Conservation (phyloP, 2,329 filamentous ascomycete genomes). For the Botrytis medusae region DNA sequence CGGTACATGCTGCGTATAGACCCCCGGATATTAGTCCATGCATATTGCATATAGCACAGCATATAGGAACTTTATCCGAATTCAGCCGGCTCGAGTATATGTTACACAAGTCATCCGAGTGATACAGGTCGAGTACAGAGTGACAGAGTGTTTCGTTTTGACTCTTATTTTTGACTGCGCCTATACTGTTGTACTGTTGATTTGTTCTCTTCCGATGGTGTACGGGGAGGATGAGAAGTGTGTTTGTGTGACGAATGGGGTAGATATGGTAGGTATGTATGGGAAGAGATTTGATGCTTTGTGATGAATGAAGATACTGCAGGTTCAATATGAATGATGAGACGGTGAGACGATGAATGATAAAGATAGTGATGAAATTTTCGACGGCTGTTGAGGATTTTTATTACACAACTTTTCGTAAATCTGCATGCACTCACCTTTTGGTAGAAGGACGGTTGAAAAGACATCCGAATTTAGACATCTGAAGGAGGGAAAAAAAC, state of each 20-base stretch:
- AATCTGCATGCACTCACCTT: neutral
- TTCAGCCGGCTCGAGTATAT: conserved; percentile 1
- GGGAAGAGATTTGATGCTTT: neutral
- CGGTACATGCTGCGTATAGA: too few relatives aligned
- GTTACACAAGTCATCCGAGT: neutral
- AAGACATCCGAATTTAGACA: neutral
- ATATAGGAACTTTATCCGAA: neutral
- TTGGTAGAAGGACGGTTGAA: neutral
- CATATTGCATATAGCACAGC: conserved; percentile 1
- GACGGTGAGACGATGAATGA: neutral
- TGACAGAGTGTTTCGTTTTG: conserved; percentile 3
- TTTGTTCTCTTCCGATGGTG: neutral
- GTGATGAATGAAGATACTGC: neutral
- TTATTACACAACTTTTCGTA: neutral
- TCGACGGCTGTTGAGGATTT: neutral
- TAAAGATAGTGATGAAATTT: neutral
- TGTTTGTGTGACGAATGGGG: neutral
- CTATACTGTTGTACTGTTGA: neutral
- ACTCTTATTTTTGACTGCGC: neutral
- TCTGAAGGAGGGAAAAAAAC: neutral
- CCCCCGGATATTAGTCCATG: neutral
- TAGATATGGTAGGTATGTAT: neutral
- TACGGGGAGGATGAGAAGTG: neutral
- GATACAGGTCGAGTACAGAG: neutral
- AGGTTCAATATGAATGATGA: neutral